These are phyloP conservation scores for Phytophthora pini DNA, from an alignment of 352 stramenopile genomes.

Conservation along the genomic window DNA sequence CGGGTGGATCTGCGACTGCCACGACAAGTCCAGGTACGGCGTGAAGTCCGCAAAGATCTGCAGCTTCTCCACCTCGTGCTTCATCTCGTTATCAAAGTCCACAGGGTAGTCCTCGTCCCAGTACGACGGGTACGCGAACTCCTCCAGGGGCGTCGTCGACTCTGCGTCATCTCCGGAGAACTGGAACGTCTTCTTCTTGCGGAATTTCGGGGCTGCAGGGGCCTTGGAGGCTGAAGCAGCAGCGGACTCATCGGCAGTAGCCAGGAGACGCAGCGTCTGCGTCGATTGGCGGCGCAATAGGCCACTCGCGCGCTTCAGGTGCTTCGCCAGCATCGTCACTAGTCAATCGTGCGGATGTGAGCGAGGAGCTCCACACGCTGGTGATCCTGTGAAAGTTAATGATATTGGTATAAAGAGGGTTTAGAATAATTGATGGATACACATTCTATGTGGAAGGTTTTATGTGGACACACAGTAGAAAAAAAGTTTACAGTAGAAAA, in stretches of 20 bases:
- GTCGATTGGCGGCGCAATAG: conserved; percentile 29
- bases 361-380: conserved; percentile 33
- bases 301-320: conserved; percentile 36
- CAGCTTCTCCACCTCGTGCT: conserved; percentile 89
- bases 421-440: not conserved
- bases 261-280: conserved; percentile 46
- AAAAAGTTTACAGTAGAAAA: not conserved
- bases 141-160: conserved; percentile 50
- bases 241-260: conserved; percentile 15
- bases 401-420: not conserved
- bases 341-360: conserved; percentile 19
- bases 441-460: not conserved
- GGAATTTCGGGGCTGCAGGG: conserved; percentile 25
- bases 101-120: conserved; percentile 77
- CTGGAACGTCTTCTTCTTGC: conserved; percentile 77
- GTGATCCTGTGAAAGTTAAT: conserved; percentile 16
- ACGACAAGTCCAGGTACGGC: conserved; percentile 75
- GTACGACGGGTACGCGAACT: conserved; percentile 79
- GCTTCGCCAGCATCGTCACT: conserved; percentile 36
- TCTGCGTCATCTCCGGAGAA: conserved; percentile 60
- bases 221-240: conserved; percentile 12
- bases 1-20: conserved; percentile 82
- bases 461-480: not conserved
- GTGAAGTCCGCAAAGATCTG: conserved; percentile 86
- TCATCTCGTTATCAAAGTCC: conserved; percentile 81